Evolutionary conservation across 768 basidiomycete genomes (phyloP), one percentile per base, ranked within the genome.

Genomic region (Rhizopogon rudus): DNA sequence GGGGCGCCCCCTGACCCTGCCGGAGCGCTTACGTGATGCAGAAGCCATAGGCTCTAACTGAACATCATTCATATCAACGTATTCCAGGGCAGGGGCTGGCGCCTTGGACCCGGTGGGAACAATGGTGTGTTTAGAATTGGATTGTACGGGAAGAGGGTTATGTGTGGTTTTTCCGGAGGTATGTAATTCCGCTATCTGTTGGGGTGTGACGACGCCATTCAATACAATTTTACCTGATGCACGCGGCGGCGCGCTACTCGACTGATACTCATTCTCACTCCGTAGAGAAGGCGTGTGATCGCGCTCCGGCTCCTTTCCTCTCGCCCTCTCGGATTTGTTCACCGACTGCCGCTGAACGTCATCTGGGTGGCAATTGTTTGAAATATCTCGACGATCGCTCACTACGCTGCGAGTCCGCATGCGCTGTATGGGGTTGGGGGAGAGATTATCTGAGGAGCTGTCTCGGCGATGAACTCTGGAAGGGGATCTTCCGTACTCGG

Each of bases 11-110:
- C 33, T 17, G 20, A 43, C 50, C 52, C 28, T 41, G 44, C 53
- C 41, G 43, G 35, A 42, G n/a, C 54, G 61, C 40, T 67, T 61
- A 63, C 57, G 66, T 61, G 67, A 58, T 22, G 16, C 20, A 22
- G 57, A 57, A 57, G 60, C 62, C 60, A 58, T 51, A 59, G 63
- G 62, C 56, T 33, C 54, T 16, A 14, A 8, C 40, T 39, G 40
- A 39, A 39, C 6, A 40, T 49, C 54, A 1, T 55, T 53, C 49
- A 46, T 58, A 55, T 57, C 57, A 54, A 44, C 51, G 60, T 52
- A 29, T n/a, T 42, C 46, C 31, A n/a, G 29, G 5, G 43, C 20
- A 16, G 9, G 29, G n/a, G 16, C 25, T 22, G 25, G 16, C 14
- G 31, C 31, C n/a, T 35, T 9, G 20, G 48, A 17, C 5, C n/a